A percentile compares a stretch with the other conserved stretches of the same genome.
These are phyloP conservation scores for Incumbomyces delicatus DNA, from an alignment of 2,329 filamentous ascomycete species.

Conservation along the genomic window DNA sequence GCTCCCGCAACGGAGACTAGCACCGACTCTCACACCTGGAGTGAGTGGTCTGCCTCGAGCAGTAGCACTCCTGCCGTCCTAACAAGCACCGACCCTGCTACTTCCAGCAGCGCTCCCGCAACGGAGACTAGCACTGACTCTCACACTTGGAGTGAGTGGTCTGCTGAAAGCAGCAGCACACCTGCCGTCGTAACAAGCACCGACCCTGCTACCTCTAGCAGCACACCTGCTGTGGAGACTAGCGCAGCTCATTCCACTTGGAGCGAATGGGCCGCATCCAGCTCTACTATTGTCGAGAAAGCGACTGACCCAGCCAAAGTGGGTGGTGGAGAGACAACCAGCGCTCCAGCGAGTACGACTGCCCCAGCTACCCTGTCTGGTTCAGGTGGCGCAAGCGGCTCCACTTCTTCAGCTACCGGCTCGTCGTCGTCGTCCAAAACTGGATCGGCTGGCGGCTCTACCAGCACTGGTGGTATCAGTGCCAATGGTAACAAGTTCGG, in stretches of 20 bases:
- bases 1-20: conserved; percentile 1
- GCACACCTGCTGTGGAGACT: neutral
- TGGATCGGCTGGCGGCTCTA: conserved; percentile 9
- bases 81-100: conserved; percentile 15
- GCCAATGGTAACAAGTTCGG: conserved; percentile 48
- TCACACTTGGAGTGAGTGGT: conserved; percentile 6
- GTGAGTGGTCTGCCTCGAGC: neutral
- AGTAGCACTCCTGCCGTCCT: conserved; percentile 1
- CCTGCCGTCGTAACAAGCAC: neutral
- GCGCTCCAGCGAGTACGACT: too few species aligned
- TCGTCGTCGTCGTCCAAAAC: neutral
- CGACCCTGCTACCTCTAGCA: neutral
- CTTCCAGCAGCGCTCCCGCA: neutral
- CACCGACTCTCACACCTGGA: conserved; percentile 9
- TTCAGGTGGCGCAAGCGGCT: neutral
- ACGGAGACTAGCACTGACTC: neutral
- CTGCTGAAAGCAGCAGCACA: neutral
- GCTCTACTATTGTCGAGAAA: too few species aligned
- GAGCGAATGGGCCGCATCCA: too few species aligned
- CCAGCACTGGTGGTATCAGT: conserved; percentile 16
- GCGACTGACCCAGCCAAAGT: neutral
- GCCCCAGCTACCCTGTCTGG: too few species aligned
- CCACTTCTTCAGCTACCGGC: neutral
- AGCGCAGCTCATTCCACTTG: too few species aligned
- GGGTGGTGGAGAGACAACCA: too few species aligned